Conservation (phyloP, 768 basidiomycete genomes). For the Russula lepida region DNA sequence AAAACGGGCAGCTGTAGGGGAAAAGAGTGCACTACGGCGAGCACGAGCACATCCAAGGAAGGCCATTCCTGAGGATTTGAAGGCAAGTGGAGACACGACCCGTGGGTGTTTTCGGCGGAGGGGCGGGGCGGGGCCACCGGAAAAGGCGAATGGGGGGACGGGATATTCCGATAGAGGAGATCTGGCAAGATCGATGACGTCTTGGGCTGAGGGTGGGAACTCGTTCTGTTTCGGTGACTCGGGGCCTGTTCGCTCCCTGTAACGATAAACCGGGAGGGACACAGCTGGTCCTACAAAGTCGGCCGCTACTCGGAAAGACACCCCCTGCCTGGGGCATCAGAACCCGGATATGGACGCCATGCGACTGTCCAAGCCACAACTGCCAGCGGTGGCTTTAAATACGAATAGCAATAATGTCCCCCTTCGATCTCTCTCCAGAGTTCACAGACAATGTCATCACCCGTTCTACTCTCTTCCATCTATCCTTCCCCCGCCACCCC, state of each 20-base stretch:
- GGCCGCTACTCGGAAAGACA: background rate
- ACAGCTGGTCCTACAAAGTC: background rate
- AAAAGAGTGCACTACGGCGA: slow-evolving; percentile 4
- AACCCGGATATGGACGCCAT: background rate
- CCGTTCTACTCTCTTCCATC: slow-evolving; percentile 11
- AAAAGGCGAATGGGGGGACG: background rate
- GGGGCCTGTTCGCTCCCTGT: slow-evolving; percentile 3
- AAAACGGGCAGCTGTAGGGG: background rate
- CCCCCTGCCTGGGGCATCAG: background rate
- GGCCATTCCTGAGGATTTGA: background rate
- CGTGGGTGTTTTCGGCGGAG: background rate
- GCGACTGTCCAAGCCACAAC: background rate
- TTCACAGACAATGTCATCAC: background rate
- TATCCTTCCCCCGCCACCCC: slow-evolving; percentile 11
- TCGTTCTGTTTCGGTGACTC: slow-evolving; percentile 6
- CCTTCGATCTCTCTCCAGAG: background rate
- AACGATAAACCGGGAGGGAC: too few relatives aligned
- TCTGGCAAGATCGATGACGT: slow-evolving; percentile 18
- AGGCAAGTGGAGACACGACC: background rate
- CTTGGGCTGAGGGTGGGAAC: slow-evolving; percentile 14
- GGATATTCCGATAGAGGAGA: background rate
- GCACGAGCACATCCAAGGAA: background rate
- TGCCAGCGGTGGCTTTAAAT: slow-evolving; percentile 13
- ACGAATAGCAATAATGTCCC: slow-evolving; percentile 3
- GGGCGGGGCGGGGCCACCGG: background rate